These are phyloP conservation scores for Zelopaecilomyces penicillatus DNA, from an alignment of 2,329 filamentous ascomycete species.

Conservation along the genomic window DNA sequence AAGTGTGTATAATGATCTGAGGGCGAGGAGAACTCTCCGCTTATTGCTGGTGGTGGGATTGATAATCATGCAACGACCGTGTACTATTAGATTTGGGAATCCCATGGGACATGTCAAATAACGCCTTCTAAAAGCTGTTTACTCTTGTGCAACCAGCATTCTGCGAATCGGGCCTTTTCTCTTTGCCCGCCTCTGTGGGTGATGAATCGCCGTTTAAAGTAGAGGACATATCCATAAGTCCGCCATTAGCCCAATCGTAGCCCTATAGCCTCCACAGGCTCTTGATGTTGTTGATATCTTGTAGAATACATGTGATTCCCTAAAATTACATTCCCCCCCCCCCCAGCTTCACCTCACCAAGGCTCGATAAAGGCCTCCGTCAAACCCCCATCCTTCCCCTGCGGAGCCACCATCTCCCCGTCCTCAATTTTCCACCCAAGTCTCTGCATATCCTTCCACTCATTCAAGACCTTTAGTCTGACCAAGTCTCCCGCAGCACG, in stretches of 20 bases:
- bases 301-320: too few species aligned
- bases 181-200: too few species aligned
- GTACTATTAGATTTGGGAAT: conserved; percentile 27
- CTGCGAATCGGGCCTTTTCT: too few species aligned
- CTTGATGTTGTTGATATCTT: too few species aligned
- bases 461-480: conserved; percentile 56
- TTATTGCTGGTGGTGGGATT: conserved; percentile 22
- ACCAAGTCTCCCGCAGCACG: conserved; percentile 82
- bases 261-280: neutral
- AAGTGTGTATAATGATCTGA: conserved; percentile 10
- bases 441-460: conserved; percentile 59
- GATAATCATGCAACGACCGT: conserved; percentile 20
- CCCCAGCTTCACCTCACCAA: conserved; percentile 3
- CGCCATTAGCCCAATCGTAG: too few species aligned
- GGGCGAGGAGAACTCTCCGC: conserved; percentile 24
- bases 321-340: neutral
- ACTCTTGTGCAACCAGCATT: too few species aligned
- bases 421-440: conserved; percentile 58
- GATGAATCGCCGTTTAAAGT: too few species aligned
- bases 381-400: conserved; percentile 18
- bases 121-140: neutral
- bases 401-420: conserved; percentile 36
- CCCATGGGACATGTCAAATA: conserved; percentile 6
- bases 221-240: too few species aligned
- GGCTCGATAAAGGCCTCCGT: conserved; percentile 32